These are phyloP conservation scores for Scopulariopsis brevicaulis DNA, from an alignment of 2,329 filamentous ascomycete genomes.

Conservation along the genomic window DNA sequence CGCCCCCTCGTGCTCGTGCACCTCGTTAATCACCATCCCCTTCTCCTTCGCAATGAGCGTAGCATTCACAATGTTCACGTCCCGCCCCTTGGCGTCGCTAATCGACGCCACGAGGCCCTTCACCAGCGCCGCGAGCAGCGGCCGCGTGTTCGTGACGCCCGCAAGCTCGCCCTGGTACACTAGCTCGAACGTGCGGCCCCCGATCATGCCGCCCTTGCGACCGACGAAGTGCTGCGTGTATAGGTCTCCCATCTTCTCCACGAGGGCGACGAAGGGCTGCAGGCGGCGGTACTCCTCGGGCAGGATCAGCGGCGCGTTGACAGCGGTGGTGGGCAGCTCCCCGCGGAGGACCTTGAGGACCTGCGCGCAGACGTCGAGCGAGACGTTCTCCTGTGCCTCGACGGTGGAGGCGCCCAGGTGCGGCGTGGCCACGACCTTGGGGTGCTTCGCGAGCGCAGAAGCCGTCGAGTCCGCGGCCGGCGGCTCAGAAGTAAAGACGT, in stretches of 20 bases:
- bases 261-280: constrained; percentile 62
- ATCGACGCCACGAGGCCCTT: constrained; percentile 65
- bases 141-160: constrained; percentile 60
- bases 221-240: constrained; percentile 65
- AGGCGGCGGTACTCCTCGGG: constrained; percentile 71
- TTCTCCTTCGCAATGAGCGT: constrained; percentile 64
- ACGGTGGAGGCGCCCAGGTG: constrained; percentile 71
- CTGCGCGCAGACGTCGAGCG: constrained; percentile 72
- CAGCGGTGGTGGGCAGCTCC: constrained; percentile 62
- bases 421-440: constrained; percentile 65
- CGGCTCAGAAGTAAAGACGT: constrained; percentile 71
- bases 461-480: constrained; percentile 43
- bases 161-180: constrained; percentile 69
- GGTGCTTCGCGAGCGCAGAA: constrained; percentile 52
- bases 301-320: constrained; percentile 72
- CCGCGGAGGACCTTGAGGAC: constrained; percentile 63
- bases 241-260: constrained; percentile 69
- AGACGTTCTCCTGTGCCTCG: constrained; percentile 77
- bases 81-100: constrained; percentile 35
- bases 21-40: constrained; percentile 68
- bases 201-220: constrained; percentile 29
- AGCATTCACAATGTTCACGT: constrained; percentile 77
- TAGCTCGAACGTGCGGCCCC: constrained; percentile 62
- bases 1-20: constrained; percentile 50
- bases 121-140: constrained; percentile 66